Evolutionary conservation across 306 rosid genomes (phyloP).

Genomic region (Lathyrus tuberosus): DNA sequence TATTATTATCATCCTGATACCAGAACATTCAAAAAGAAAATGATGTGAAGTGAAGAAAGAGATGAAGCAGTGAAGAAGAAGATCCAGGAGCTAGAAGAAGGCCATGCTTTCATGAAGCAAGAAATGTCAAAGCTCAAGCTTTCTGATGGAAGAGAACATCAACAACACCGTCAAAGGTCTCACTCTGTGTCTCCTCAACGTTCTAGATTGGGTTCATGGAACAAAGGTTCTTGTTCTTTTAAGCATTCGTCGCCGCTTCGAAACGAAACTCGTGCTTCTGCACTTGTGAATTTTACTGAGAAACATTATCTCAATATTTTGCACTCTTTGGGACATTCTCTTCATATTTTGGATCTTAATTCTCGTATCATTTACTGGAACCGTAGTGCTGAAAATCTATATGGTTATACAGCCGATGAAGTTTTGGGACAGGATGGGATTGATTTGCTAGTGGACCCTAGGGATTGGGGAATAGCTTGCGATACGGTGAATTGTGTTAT

Average conservation of each 20-base stretch:
- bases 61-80: slow-evolving; percentile 88
- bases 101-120: slow-evolving; percentile 78
- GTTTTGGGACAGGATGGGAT: slow-evolving; percentile 78
- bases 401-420: slow-evolving; percentile 84
- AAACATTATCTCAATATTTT: slow-evolving; percentile 80
- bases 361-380: slow-evolving; percentile 84
- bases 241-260: slow-evolving; percentile 87
- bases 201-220: slow-evolving; percentile 64
- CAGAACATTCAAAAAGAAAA: slow-evolving; percentile 74
- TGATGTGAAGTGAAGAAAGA: slow-evolving; percentile 67
- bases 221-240: slow-evolving; percentile 63
- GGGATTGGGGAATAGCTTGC: too few relatives aligned
- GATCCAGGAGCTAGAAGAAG: slow-evolving; percentile 85
- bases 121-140: slow-evolving; percentile 80
- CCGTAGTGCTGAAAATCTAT: slow-evolving; percentile 79
- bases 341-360: slow-evolving; percentile 80
- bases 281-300: slow-evolving; percentile 61
- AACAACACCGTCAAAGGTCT: slow-evolving; percentile 77
- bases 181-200: slow-evolving; percentile 96
- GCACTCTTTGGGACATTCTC: slow-evolving; percentile 95
- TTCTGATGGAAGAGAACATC: slow-evolving; percentile 44
- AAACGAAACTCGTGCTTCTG: slow-evolving; percentile 70
- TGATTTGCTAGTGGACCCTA: too few relatives aligned
- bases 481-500: too few relatives aligned
- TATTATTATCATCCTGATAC: slow-evolving; percentile 74